phyloP scores from a whole-genome alignment of 2,329 filamentous ascomycete genomes.

The Verticillium longisporum region DNA sequence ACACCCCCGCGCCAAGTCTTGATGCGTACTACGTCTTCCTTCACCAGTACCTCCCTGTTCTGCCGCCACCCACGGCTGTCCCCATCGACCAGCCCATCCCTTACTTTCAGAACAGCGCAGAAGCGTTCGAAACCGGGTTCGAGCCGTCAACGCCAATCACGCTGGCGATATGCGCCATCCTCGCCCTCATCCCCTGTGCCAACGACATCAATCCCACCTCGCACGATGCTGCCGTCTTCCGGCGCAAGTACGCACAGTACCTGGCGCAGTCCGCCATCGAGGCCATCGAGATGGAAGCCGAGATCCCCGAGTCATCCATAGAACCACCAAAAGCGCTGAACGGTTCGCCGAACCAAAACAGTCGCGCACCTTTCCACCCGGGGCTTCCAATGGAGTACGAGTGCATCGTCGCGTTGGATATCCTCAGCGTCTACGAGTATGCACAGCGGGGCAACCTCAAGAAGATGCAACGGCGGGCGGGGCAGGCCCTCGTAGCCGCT shows the following conservation, averaged over 20 bases:
- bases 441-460: slow-evolving; percentile 44
- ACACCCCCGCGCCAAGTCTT: slow-evolving; percentile 17
- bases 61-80: slow-evolving; percentile 31
- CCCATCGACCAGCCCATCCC: slow-evolving; percentile 25
- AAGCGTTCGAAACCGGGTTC: slow-evolving; percentile 23
- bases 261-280: slow-evolving; percentile 40
- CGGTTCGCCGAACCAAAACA: slow-evolving; percentile 21
- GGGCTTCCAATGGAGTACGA: slow-evolving; percentile 37
- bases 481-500: slow-evolving; percentile 37
- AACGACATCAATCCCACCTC: slow-evolving; percentile 26
- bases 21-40: slow-evolving; percentile 47
- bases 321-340: slow-evolving; percentile 37
- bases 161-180: slow-evolving; percentile 39
- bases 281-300: slow-evolving; percentile 39
- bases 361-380: slow-evolving; percentile 34
- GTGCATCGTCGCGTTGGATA: slow-evolving; percentile 37
- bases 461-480: slow-evolving; percentile 42
- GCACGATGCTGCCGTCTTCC: slow-evolving; percentile 32
- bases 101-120: slow-evolving; percentile 26
- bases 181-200: slow-evolving; percentile 39
- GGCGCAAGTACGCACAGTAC: slow-evolving; percentile 40
- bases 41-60: slow-evolving; percentile 41
- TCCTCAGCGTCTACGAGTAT: slow-evolving; percentile 46
- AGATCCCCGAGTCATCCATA: slow-evolving; percentile 36
- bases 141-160: slow-evolving; percentile 35